Conservation (phyloP, 768 basidiomycete species). For the Hydnum rufescens region DNA sequence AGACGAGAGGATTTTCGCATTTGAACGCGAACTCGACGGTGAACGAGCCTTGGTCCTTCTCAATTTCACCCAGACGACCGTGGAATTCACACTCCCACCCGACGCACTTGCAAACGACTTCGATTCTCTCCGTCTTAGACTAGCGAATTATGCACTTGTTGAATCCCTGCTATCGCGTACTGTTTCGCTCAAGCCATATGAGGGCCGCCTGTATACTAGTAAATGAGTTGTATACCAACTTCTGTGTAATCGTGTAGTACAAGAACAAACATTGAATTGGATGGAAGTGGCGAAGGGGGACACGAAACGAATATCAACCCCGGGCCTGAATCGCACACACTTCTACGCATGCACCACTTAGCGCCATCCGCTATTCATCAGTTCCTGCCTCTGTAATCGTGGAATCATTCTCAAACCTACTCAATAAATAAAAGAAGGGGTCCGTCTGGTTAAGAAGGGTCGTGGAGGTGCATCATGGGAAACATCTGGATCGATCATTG, state of each 20-base stretch:
- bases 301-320: no score
- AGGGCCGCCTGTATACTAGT: no score
- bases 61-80: slow-evolving; percentile 13
- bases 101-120: no score
- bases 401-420: background rate
- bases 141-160: no score
- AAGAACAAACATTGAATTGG: no score
- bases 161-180: no score
- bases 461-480: slow-evolving; percentile 7
- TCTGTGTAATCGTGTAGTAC: no score
- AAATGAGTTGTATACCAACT: no score
- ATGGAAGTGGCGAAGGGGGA: no score
- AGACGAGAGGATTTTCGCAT: slow-evolving; percentile 36
- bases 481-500: no score
- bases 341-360: slow-evolving; percentile 5
- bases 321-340: slow-evolving; percentile 9
- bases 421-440: background rate
- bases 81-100: background rate
- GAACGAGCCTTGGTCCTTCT: slow-evolving; percentile 16
- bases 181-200: no score
- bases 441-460: background rate
- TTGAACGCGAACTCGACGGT: slow-evolving; percentile 23
- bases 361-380: slow-evolving; percentile 4
- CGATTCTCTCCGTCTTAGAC: no score
- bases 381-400: background rate